Evolutionary conservation across 768 basidiomycete species (phyloP).

Genomic region (Tubosaeta sp.): DNA sequence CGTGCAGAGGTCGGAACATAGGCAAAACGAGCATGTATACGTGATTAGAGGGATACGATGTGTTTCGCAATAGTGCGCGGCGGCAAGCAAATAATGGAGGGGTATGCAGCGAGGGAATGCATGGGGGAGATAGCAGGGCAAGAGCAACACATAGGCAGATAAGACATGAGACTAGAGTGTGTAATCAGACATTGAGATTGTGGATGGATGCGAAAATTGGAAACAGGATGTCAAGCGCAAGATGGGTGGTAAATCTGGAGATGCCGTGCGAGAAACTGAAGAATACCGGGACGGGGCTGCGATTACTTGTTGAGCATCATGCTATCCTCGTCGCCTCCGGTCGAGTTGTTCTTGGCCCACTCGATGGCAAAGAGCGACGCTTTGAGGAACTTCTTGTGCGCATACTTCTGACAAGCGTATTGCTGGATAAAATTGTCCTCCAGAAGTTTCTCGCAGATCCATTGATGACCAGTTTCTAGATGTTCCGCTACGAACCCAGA

Average conservation of each 20-base stretch:
- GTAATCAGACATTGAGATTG: slow-evolving; percentile 39
- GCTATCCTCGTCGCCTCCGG: slow-evolving; percentile 30
- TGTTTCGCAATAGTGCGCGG: slow-evolving; percentile 33
- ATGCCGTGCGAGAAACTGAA: slow-evolving; percentile 21
- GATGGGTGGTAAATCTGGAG: slow-evolving; percentile 24
- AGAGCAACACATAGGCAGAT: slow-evolving; percentile 33
- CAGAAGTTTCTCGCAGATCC: slow-evolving; percentile 79
- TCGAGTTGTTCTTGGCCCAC: slow-evolving; percentile 58
- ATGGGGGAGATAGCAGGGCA: slow-evolving; percentile 36
- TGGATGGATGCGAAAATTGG: slow-evolving; percentile 29
- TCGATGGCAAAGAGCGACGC: slow-evolving; percentile 75
- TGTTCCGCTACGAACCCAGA: slow-evolving; percentile 90
- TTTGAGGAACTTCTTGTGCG: slow-evolving; percentile 96
- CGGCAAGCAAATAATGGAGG: slow-evolving; percentile 21
- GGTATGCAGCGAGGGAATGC: slow-evolving; percentile 26
- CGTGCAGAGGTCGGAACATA: slow-evolving; percentile 18
- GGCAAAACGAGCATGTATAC: slow-evolving; percentile 35
- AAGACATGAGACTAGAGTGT: slow-evolving; percentile 35
- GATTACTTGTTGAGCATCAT: slow-evolving; percentile 31
- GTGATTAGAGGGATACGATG: slow-evolving; percentile 31
- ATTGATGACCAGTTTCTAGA: slow-evolving; percentile 71
- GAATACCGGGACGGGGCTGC: slow-evolving; percentile 9
- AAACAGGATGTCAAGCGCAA: slow-evolving; percentile 36
- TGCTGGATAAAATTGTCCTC: slow-evolving; percentile 77
- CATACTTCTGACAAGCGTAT: slow-evolving; percentile 95